phyloP scores from a whole-genome alignment of 805 yeast species.

The Candida silvatica region DNA sequence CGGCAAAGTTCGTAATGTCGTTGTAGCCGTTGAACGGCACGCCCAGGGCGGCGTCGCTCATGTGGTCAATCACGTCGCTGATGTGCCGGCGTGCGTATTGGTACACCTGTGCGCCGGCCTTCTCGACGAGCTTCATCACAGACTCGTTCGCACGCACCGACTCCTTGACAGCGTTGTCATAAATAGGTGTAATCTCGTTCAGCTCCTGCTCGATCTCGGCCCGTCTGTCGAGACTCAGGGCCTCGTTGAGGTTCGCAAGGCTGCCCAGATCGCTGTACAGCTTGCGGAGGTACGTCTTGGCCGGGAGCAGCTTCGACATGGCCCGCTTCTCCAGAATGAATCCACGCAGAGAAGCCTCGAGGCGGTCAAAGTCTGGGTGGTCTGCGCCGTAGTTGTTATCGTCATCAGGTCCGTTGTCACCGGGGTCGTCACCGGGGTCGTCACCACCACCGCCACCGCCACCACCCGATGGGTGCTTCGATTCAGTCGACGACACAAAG shows the following conservation, averaged over 20 bases:
- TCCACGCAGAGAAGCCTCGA: constrained; percentile 78
- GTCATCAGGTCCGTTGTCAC: constrained; percentile 19
- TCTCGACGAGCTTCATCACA: constrained; percentile 58
- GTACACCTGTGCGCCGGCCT: constrained; percentile 48
- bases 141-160: constrained; percentile 48
- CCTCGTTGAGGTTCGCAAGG: constrained; percentile 55
- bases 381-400: constrained; percentile 6
- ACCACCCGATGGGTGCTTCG: constrained; percentile 27
- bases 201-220: constrained; percentile 40
- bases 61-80: constrained; percentile 38
- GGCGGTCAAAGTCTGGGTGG: constrained; percentile 67
- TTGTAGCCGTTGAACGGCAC: constrained; percentile 55
- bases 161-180: constrained; percentile 41
- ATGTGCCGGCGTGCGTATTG: constrained; percentile 50
- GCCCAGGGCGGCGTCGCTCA: constrained; percentile 31
- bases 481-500: constrained; percentile 65
- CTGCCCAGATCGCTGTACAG: constrained; percentile 54
- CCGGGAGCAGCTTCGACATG: constrained; percentile 83
- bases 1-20: constrained; percentile 62
- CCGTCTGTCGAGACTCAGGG: constrained; percentile 42
- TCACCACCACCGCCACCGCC: constrained; percentile 29
- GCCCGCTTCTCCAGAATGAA: constrained; percentile 88
- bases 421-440: constrained; percentile 20
- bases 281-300: constrained; percentile 75
- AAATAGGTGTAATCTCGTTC: constrained; percentile 52